A percentile compares a stretch with the other conserved stretches of the same genome.
phyloP scores from a whole-genome alignment of 805 yeast species.

The Candida sonorensis region DNA sequence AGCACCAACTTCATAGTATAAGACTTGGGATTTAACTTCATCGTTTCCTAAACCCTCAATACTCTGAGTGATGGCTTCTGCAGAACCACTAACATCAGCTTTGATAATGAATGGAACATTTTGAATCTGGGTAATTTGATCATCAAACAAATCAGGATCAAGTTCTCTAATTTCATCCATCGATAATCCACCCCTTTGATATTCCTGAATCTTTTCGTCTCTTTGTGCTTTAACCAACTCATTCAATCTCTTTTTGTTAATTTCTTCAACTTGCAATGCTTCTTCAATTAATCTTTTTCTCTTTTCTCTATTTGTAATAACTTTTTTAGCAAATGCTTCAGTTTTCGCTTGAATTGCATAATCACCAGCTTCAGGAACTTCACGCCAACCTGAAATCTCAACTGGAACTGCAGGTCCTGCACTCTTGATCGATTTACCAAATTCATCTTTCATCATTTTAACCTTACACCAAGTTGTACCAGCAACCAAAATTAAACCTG shows the following conservation, averaged over 20 bases:
- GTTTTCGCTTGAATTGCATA: slow-evolving; percentile 66
- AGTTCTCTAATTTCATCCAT: slow-evolving; percentile 35
- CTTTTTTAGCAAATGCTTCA: slow-evolving; percentile 73
- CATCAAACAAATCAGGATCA: slow-evolving; percentile 27
- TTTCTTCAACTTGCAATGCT: slow-evolving; percentile 55
- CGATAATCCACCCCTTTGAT: slow-evolving; percentile 55
- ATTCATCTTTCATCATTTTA: slow-evolving; percentile 67
- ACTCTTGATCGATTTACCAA: slow-evolving; percentile 49
- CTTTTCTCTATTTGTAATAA: slow-evolving; percentile 54
- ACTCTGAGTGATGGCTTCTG: slow-evolving; percentile 85
- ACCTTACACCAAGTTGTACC: slow-evolving; percentile 86
- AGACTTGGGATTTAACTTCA: slow-evolving; percentile 64
- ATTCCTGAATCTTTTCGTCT: slow-evolving; percentile 48
- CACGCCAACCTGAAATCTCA: slow-evolving; percentile 92
- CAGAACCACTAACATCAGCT: slow-evolving; percentile 92
- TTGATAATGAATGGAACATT: slow-evolving; percentile 63
- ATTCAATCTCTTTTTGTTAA: slow-evolving; percentile 61
- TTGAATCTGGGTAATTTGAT: slow-evolving; percentile 23
- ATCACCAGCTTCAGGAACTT: slow-evolving; percentile 87
- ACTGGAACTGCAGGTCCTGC: slow-evolving; percentile 90
- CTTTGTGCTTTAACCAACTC: slow-evolving; percentile 45
- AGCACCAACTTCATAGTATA: slow-evolving; percentile 72
- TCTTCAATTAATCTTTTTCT: slow-evolving; percentile 49
- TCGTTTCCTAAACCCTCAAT: slow-evolving; percentile 80
- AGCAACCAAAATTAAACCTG: slow-evolving; percentile 73